Evolutionary conservation across 208 protist genomes (phyloP).

Genomic region (Wallacemonas collosoma): DNA sequence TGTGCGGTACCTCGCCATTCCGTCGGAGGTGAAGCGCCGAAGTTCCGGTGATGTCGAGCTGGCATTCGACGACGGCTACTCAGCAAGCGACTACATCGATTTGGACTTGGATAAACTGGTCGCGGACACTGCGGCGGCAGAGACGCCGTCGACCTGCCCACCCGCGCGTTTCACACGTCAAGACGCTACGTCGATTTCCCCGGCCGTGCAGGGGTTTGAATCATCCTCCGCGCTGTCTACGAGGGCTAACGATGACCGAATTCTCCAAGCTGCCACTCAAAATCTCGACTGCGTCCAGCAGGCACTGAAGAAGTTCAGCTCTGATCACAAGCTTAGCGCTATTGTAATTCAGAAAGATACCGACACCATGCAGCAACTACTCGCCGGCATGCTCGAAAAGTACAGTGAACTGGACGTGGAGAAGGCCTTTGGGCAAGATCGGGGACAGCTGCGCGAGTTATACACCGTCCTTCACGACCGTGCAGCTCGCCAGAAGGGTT

Average conservation of each 20-base stretch:
- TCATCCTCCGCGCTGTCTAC: conserved; percentile 3
- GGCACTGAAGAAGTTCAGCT: conserved; percentile 70
- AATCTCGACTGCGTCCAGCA: conserved; percentile 69
- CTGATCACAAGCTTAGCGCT: conserved; percentile 75
- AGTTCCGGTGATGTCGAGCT: conserved; percentile 56
- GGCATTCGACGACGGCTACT: conserved; percentile 46
- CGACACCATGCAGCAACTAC: conserved; percentile 72
- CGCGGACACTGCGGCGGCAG: neutral
- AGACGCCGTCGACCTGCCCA: neutral
- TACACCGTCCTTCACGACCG: conserved; percentile 59
- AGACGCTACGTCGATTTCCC: neutral
- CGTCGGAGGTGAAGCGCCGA: conserved; percentile 30
- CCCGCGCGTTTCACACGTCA: conserved; percentile 14
- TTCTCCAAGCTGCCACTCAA: conserved; percentile 58
- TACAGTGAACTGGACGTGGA: conserved; percentile 78
- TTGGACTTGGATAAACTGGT: conserved; percentile 63
- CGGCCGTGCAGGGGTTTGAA: neutral
- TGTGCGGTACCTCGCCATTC: conserved; percentile 82
- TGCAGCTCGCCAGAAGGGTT: conserved; percentile 61
- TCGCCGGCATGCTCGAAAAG: conserved; percentile 72
- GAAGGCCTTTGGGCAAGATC: conserved; percentile 51
- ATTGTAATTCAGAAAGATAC: conserved; percentile 85
- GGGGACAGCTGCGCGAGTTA: conserved; percentile 56
- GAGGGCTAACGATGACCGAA: conserved; percentile 48
- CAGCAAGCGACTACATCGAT: conserved; percentile 44